Conservation (phyloP, 306 rosid species). For the Arachis stenosperma region DNA sequence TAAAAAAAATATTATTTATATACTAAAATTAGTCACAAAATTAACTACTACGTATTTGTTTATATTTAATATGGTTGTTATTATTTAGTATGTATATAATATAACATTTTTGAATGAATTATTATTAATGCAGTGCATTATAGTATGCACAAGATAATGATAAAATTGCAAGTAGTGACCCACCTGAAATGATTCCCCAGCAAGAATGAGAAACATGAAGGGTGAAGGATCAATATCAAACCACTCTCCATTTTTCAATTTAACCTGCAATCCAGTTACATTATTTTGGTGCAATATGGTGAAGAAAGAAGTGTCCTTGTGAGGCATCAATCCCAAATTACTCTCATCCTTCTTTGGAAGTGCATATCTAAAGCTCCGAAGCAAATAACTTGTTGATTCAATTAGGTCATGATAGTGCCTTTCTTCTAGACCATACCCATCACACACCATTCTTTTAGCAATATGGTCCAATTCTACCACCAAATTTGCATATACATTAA, state of each 20-base stretch:
- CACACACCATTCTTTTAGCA: constrained; percentile 36
- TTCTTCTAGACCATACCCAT: constrained; percentile 41
- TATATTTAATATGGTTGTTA: too few species aligned
- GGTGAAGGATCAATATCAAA: constrained; percentile 40
- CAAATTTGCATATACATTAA: constrained; percentile 38
- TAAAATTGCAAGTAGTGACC: neutral
- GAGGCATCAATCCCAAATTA: constrained; percentile 41
- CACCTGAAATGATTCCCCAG: constrained; percentile 47
- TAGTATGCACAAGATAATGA: neutral
- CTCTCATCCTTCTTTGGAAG: constrained; percentile 25
- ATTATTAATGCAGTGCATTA: too few species aligned
- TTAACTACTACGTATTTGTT: too few species aligned
- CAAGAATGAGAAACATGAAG: constrained; percentile 38
- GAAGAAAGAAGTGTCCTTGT: constrained; percentile 42
- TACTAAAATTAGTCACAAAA: too few species aligned
- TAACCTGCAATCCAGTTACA: constrained; percentile 42
- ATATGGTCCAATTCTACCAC: constrained; percentile 42
- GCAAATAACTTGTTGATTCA: constrained; percentile 41
- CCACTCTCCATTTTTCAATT: constrained; percentile 46
- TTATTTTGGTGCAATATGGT: constrained; percentile 47
- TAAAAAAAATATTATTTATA: too few species aligned
- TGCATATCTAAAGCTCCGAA: constrained; percentile 41
- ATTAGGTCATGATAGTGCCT: constrained; percentile 37
- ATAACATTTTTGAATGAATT: too few species aligned
- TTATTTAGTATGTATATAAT: too few species aligned